A percentile compares a stretch with the other conserved stretches of the same genome.
These are phyloP conservation scores for Aspergillus taichungensis DNA, from an alignment of 495 filamentous ascomycete species.

Conservation along the genomic window DNA sequence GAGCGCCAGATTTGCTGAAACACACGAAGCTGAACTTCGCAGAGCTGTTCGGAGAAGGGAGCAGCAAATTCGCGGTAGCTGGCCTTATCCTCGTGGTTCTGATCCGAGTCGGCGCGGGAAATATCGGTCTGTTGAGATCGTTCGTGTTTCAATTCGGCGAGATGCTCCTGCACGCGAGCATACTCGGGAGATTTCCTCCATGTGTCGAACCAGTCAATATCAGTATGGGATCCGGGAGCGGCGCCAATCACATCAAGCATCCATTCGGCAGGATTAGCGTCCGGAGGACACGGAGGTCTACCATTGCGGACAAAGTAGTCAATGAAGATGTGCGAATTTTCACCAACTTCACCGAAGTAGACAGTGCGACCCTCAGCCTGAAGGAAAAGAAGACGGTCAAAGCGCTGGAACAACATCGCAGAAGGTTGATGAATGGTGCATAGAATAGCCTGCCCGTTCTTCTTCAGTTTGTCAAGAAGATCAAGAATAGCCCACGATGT, in stretches of 20 bases:
- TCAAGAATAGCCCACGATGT: slow-evolving; percentile 74
- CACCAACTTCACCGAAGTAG: slow-evolving; percentile 53
- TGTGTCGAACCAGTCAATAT: slow-evolving; percentile 62
- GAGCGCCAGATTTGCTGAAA: slow-evolving; percentile 44
- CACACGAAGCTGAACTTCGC: slow-evolving; percentile 32
- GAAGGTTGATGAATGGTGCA: slow-evolving; percentile 89
- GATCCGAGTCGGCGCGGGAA: slow-evolving; percentile 6
- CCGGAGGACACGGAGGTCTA: slow-evolving; percentile 49
- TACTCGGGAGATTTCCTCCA: slow-evolving; percentile 66
- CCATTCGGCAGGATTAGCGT: slow-evolving; percentile 76
- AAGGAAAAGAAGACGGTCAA: slow-evolving; percentile 73
- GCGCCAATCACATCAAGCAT: slow-evolving; percentile 81
- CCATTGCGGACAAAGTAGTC: slow-evolving; percentile 68
- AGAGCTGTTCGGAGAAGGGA: slow-evolving; percentile 38
- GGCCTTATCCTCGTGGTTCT: slow-evolving; percentile 4
- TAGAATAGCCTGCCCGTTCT: slow-evolving; percentile 73
- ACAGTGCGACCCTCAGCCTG: slow-evolving; percentile 64
- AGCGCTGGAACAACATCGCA: slow-evolving; percentile 78
- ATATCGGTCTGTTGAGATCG: slow-evolving; percentile 21
- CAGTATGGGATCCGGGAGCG: slow-evolving; percentile 56
- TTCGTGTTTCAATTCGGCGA: slow-evolving; percentile 50
- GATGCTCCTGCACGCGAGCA: slow-evolving; percentile 48
- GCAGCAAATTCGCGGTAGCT: slow-evolving; percentile 35
- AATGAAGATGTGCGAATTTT: slow-evolving; percentile 55
- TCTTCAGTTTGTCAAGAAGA: slow-evolving; percentile 67